Percentiles rank a stretch among this genome's conserved stretches.
These are phyloP conservation scores for Pseudophaeomoniella oleicola DNA, from an alignment of 2,329 filamentous ascomycete species.

Conservation along the genomic window DNA sequence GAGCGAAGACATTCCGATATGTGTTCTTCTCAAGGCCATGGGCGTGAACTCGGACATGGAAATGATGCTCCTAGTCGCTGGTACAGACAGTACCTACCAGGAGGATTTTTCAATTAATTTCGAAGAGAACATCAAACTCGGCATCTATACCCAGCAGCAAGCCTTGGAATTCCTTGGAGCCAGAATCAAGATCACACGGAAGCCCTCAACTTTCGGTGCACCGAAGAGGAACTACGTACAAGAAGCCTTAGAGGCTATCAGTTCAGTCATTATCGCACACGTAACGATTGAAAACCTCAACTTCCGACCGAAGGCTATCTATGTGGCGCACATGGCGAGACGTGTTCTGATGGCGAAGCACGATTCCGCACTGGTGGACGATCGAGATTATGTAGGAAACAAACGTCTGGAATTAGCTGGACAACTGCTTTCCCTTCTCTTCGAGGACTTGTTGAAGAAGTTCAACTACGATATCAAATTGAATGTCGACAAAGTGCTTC, in stretches of 20 bases:
- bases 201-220: constrained; percentile 38
- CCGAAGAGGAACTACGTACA: constrained; percentile 67
- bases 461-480: constrained; percentile 81
- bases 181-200: constrained; percentile 74
- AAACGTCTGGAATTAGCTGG: constrained; percentile 91
- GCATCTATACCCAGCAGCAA: constrained; percentile 85
- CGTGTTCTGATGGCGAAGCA: constrained; percentile 88
- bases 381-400: constrained; percentile 95
- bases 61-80: constrained; percentile 80
- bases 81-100: constrained; percentile 75
- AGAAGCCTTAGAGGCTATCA: constrained; percentile 82
- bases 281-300: constrained; percentile 84
- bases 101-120: constrained; percentile 94
- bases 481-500: constrained; percentile 88
- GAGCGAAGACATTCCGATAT: constrained; percentile 85
- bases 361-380: constrained; percentile 79
- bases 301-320: constrained; percentile 93
- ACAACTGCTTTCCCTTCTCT: constrained; percentile 81
- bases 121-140: constrained; percentile 72
- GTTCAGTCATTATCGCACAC: constrained; percentile 86
- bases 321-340: constrained; percentile 95
- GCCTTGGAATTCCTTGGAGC: constrained; percentile 83
- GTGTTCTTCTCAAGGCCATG: constrained; percentile 83
- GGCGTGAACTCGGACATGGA: constrained; percentile 90
- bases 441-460: constrained; percentile 96